These are phyloP conservation scores for Globisporangium cylindrosporum DNA, from an alignment of 352 stramenopile genomes.

Conservation along the genomic window DNA sequence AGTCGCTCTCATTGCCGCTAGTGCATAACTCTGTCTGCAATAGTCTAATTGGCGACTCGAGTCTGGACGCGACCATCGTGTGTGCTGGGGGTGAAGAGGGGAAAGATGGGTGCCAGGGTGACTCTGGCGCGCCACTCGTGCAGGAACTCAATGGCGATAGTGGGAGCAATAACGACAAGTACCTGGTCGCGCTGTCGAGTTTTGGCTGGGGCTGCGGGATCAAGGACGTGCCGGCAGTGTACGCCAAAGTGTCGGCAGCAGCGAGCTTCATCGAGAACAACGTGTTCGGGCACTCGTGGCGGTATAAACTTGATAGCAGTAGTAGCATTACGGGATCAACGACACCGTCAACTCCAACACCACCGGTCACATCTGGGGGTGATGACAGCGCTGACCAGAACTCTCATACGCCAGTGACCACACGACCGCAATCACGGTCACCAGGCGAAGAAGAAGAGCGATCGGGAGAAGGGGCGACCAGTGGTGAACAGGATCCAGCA, in stretches of 20 bases:
- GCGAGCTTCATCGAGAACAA: conserved; percentile 31
- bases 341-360: neutral
- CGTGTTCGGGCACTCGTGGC: conserved; percentile 24
- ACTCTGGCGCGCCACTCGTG: conserved; percentile 37
- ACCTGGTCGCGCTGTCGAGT: conserved; percentile 31
- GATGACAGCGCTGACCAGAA: neutral
- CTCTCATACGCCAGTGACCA: neutral
- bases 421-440: neutral
- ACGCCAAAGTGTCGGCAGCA: conserved; percentile 25
- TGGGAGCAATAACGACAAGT: neutral
- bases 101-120: conserved; percentile 37
- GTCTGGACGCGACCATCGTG: conserved; percentile 24
- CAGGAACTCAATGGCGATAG: conserved; percentile 6
- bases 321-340: neutral
- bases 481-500: neutral
- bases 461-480: conserved; percentile 1
- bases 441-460: conserved; percentile 5
- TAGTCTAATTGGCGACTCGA: conserved; percentile 15
- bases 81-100: conserved; percentile 36
- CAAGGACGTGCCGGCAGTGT: conserved; percentile 31
- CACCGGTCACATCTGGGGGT: neutral
- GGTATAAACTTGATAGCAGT: conserved; percentile 4
- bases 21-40: conserved; percentile 24
- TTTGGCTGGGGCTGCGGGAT: conserved; percentile 34
- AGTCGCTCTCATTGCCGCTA: conserved; percentile 27